Base-by-base conservation (phyloP, 768 basidiomycete genomes). In the Auriscalpium microsporum region DNA sequence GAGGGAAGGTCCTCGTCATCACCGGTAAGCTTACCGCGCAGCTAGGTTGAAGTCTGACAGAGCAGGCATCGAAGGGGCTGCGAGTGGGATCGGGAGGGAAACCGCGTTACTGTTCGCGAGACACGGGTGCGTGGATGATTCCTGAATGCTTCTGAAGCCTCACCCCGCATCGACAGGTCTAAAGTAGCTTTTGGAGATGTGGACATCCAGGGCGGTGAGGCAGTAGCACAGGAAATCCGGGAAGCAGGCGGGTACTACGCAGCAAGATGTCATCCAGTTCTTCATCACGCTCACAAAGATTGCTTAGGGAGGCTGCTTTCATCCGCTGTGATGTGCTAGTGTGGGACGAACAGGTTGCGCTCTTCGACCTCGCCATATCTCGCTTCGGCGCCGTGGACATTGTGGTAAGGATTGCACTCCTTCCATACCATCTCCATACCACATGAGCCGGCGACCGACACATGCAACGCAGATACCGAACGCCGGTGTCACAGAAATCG, bases 161-260 rank as follows among this genome's bases (percentile, higher is more conserved):
- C 28, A 28, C 28, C 28, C 28, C 28, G 28, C 28, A 28, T 28
- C 2, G 28, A 4, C 28, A 82, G 81, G 2, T 78, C 80, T 14
- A 79, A 77, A 58, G 68, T 70, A 2, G 65, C 81, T 46, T 77
- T 83, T 61, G 81, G 77, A 23, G 81, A 83, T 65, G 57, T 73
- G 48, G 75, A 82, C 58, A 54, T 67, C 9, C 62, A 63, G 17
- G 73, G 71, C 2, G 78, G 72, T 11, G 64, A 74, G 57, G 68
- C 67, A 38, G 72, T 73, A 11, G 77, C 74, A 3, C 49, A 61
- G 5, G 71, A 76, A 45, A 78, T 80, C 52, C 62, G 65, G 51
- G 62, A 62, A 40, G 64, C 63, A 10, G 77, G 78, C 62, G 75
- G 80, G 79, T 80, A 59, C 47, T 80, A 59, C 47, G 74, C 65